A percentile compares a stretch with the other conserved stretches of the same genome.
Conservation (phyloP, 1,139 yeast species). For the Geotrichum bryndzae region DNA sequence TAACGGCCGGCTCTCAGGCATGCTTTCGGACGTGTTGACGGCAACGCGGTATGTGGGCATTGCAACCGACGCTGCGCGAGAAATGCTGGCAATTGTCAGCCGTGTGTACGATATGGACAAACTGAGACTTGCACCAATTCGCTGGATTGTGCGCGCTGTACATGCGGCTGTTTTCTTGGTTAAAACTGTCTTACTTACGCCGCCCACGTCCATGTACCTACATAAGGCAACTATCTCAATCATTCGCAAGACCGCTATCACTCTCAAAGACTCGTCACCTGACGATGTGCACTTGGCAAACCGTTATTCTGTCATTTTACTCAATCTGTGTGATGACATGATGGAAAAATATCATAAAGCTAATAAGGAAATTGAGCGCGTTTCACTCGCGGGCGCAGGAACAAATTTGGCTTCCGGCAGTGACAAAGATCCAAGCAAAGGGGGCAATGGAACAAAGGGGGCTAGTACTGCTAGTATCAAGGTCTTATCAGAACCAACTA, state of each 20-base stretch:
- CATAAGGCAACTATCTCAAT: constrained; percentile 60
- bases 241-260: constrained; percentile 68
- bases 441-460: background rate
- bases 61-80: constrained; percentile 82
- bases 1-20: constrained; percentile 20
- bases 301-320: constrained; percentile 71
- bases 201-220: constrained; percentile 42
- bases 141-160: constrained; percentile 87
- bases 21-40: constrained; percentile 49
- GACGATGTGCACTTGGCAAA: constrained; percentile 83
- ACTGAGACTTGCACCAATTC: constrained; percentile 74
- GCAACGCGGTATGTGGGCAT: constrained; percentile 73
- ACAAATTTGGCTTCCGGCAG: background rate
- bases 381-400: background rate
- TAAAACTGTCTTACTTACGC: constrained; percentile 52
- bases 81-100: constrained; percentile 64
- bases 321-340: constrained; percentile 65
- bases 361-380: background rate
- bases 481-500: background rate
- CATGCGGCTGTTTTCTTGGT: constrained; percentile 87
- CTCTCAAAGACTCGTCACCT: constrained; percentile 76
- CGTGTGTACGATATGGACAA: constrained; percentile 58
- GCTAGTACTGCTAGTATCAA: background rate
- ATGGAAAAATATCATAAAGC: constrained; percentile 14
- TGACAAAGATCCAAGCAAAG: background rate